A percentile compares a stretch with the other conserved stretches of the same genome.
These are phyloP conservation scores for Yarrowia deformans DNA, from an alignment of 805 yeast species.

Conservation along the genomic window DNA sequence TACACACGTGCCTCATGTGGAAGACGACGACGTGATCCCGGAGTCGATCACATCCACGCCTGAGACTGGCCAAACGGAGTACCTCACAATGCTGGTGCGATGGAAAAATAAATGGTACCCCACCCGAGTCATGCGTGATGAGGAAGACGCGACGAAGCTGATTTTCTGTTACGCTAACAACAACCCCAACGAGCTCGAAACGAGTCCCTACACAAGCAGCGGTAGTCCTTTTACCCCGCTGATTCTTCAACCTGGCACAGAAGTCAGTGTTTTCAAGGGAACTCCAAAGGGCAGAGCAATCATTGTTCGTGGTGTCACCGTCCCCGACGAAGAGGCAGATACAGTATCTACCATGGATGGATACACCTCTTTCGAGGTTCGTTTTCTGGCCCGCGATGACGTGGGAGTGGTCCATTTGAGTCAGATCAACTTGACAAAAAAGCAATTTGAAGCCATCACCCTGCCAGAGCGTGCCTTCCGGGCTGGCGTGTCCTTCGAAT, in stretches of 20 bases:
- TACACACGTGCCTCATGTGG: background rate
- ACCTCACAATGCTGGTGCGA: background rate
- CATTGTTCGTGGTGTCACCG: background rate
- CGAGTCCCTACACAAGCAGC: background rate
- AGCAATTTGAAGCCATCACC: background rate
- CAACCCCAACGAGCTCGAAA: conserved; percentile 1
- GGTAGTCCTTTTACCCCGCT: conserved; percentile 7
- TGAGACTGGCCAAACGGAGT: background rate
- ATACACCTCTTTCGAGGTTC: conserved; percentile 8
- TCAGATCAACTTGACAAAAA: background rate
- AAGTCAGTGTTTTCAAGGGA: conserved; percentile 1
- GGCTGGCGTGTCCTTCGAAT: conserved; percentile 1
- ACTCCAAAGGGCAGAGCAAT: background rate
- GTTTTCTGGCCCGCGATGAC: background rate
- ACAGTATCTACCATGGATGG: conserved; percentile 24
- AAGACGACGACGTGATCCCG: background rate
- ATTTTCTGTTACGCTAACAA: conserved; percentile 4
- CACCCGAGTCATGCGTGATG: conserved; percentile 1
- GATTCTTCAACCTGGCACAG: background rate
- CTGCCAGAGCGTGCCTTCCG: background rate
- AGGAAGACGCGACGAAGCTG: background rate
- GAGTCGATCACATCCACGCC: conserved; percentile 26
- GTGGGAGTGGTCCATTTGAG: background rate
- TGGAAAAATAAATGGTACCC: conserved; percentile 9
- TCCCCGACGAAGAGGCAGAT: background rate